Base-by-base conservation (phyloP, 1,139 yeast genomes). In the Scheffersomyces segobiensis region DNA sequence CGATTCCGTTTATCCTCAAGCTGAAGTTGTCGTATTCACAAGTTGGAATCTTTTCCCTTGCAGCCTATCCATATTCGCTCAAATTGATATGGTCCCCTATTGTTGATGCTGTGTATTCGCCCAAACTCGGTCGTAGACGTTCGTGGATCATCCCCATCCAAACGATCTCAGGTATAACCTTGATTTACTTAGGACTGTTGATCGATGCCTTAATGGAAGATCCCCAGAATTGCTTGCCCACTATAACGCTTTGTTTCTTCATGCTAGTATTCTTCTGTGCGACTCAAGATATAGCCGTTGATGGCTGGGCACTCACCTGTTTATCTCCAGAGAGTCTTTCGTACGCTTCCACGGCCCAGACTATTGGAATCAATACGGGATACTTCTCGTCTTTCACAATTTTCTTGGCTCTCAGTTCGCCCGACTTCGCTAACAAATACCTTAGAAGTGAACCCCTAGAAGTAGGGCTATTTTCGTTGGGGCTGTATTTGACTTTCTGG, bases 281-380 rank as follows among this genome's bases (percentile, higher is more conserved):
- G 2, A 95, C 99, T 0, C 99, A 95, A 72, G 99, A 95, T 71
- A 95, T 95, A 57, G 98, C 99, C 0, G 99, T 95, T 18, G 99
- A 95, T 74, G 99, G 99, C 6, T 95, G 99, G 99, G 98, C 98
- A 0, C 77, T 95, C 68, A 95, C 98, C 1, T 86, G 95, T 55
- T 78, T 95, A 56, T 87, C 93, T 19, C 87, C 87, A 24, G 86
- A 86, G 51, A 90, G 96, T 21, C 78, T 95, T 59, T 88, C 96
- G n/a, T 95, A 86, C 75, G 99, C 99, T 0, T 91, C 97, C 4
- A 95, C 99, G 0, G 99, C 99, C 0, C 99, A 95, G 72, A 96
- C 99, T 0, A 85, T 95, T 53, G 99, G 99, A 0, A 82, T 95
- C 61, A 95, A 95, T 73, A 83, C 95, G 3, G 99, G 99, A 17